Evolutionary conservation across 2,329 filamentous ascomycete genomes (phyloP), one percentile per base, ranked within the genome.

Genomic region (Colletotrichum godetiae): DNA sequence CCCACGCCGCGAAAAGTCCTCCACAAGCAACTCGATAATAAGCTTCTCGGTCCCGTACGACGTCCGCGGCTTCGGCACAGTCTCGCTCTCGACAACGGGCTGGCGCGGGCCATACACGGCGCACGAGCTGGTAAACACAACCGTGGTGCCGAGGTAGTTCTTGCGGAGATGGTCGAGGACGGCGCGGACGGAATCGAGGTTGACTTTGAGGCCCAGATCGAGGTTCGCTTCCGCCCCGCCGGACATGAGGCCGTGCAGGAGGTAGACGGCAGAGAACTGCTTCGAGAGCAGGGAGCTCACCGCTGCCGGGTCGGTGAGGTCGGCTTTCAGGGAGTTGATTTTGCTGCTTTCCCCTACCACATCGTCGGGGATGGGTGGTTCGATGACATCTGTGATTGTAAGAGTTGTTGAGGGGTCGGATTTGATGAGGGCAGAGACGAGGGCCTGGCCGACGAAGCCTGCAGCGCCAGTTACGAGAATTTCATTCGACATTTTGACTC

Each of bases 231-330:
- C 90, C 13, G 89, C 87, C 7, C 89, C 90, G 27, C 86, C 86
- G 0, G 89, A 91, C 90, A 92, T 92, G 81, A 92, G 89, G 53
- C 90, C 90, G 77, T 92, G 90, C 72, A 92, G 87, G 61, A 91
- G 85, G 78, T 90, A 92, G 52, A 89, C 85, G 15, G 85, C 84
- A 37, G 86, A 80, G 10, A 87, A 82, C 22, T 53, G 59, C 19
- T 69, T 77, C 0, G 77, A 75, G 60, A 85, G 75, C 24, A 85
- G 78, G 2, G 76, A 68, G 0, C 78, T 56, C 1, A 83, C 78
- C 4, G 78, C 79, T 0, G 75, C 24, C 1, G 80, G 70, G 64
- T 82, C 79, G 60, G 83, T 84, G 60, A 86, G 69, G 75, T 83
- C 77, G 1, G 80, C 77, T 56, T 80, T 72, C 53, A 82, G 74